Evolutionary conservation across 495 filamentous ascomycete genomes (phyloP).

Genomic region (Penicillium turbatum): DNA sequence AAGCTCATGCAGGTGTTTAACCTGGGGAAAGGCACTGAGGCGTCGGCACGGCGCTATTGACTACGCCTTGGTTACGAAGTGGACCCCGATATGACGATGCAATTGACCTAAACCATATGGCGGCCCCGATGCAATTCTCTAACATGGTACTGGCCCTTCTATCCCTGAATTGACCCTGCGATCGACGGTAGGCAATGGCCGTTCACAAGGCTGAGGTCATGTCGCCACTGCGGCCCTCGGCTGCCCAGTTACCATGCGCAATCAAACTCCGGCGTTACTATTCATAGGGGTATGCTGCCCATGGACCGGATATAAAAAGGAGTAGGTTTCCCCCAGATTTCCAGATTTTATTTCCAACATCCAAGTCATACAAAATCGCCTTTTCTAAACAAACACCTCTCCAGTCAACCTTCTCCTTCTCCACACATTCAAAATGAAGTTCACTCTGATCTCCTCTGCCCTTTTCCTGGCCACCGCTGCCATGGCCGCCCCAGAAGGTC

Average conservation of each 20-base stretch:
- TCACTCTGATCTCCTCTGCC: constrained; percentile 24
- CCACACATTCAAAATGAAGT: constrained; percentile 23
- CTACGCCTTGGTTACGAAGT: constrained; percentile 1
- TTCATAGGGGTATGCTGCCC: constrained; percentile 6
- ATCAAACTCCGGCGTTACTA: constrained; percentile 12
- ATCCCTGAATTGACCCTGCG: constrained; percentile 3
- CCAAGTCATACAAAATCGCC: background rate
- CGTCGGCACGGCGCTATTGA: background rate
- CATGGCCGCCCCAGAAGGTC: constrained; percentile 15
- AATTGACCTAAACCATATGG: background rate
- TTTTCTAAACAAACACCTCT: background rate
- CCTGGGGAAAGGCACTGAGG: background rate
- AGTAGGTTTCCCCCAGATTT: constrained; percentile 1
- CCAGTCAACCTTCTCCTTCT: background rate
- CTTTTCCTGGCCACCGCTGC: constrained; percentile 24
- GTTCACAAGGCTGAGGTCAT: constrained; percentile 13
- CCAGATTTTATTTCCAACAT: background rate
- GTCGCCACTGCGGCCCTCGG: constrained; percentile 10
- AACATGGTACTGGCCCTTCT: background rate
- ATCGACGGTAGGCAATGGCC: constrained; percentile 8
- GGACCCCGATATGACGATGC: constrained; percentile 17
- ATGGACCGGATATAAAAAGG: constrained; percentile 6
- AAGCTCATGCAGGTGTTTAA: background rate
- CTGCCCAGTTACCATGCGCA: constrained; percentile 1
- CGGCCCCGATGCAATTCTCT: background rate